These are phyloP conservation scores for Gillenia trifoliata DNA, from an alignment of 306 rosid genomes.

Conservation along the genomic window DNA sequence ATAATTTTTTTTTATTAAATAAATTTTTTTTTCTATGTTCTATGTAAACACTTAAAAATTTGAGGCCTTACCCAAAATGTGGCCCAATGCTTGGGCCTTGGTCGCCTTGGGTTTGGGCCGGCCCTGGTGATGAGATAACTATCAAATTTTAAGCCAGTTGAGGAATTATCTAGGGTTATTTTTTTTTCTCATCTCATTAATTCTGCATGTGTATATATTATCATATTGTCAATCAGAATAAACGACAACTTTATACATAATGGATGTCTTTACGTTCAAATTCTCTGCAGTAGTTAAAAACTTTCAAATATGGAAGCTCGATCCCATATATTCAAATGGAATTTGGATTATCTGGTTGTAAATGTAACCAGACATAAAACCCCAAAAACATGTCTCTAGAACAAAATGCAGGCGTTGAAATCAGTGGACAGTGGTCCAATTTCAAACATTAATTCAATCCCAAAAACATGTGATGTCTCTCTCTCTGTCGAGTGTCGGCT, in stretches of 20 bases:
- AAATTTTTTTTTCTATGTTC: too few relatives aligned
- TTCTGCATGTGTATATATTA: neutral
- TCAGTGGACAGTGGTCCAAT: conserved; percentile 9
- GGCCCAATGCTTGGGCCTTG: too few relatives aligned
- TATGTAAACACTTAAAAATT: too few relatives aligned
- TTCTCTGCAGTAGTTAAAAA: neutral
- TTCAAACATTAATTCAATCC: neutral
- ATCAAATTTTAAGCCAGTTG: neutral
- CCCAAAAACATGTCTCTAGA: conserved; percentile 17
- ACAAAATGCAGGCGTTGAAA: conserved; percentile 1
- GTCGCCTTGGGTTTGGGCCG: too few relatives aligned
- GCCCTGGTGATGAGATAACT: neutral
- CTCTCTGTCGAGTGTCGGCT: conserved; percentile 28
- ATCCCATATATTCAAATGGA: neutral
- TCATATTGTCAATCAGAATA: too few relatives aligned
- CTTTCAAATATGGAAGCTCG: neutral
- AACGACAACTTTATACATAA: neutral
- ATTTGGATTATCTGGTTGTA: conserved; percentile 10
- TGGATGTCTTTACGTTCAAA: neutral
- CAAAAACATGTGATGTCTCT: conserved; percentile 35
- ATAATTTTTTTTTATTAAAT: too few relatives aligned
- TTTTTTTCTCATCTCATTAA: neutral
- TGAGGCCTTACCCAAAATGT: too few relatives aligned
- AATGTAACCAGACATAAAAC: conserved; percentile 13
- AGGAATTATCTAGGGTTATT: too few relatives aligned